Conservation (phyloP, 306 rosid species). For the Prosopis cineraria region DNA sequence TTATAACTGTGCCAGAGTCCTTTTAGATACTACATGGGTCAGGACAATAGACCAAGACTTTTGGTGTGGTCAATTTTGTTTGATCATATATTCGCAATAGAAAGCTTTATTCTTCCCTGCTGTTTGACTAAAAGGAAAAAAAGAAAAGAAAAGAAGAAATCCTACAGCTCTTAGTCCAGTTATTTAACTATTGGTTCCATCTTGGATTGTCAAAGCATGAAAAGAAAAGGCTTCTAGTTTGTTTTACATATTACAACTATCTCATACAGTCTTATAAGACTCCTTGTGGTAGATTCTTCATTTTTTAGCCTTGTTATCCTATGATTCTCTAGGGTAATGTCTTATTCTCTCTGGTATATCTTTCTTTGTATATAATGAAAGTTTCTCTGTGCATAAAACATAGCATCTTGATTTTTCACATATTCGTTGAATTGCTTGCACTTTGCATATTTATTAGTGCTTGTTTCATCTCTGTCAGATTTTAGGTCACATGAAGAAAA, state of each 20-base stretch:
- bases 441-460: constrained; percentile 24
- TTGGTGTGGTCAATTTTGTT: constrained; percentile 8
- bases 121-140: not conserved
- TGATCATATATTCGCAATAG: not conserved
- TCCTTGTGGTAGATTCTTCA: not conserved
- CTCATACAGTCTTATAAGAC: not conserved
- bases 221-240: constrained; percentile 17
- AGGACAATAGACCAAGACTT: not conserved
- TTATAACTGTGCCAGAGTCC: not conserved
- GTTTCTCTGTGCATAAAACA: not conserved
- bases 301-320: not conserved
- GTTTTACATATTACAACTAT: not conserved
- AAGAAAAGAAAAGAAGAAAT: not conserved
- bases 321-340: not conserved
- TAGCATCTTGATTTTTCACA: not conserved
- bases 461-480: constrained; percentile 58
- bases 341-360: not conserved
- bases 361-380: not conserved
- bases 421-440: constrained; percentile 9
- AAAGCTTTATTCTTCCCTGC: constrained; percentile 25
- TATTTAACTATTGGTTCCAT: constrained; percentile 25
- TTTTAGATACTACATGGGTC: not conserved
- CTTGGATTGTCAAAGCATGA: constrained; percentile 17
- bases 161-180: not conserved
- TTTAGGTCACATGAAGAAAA: constrained; percentile 70